Percentiles rank a stretch among this genome's conserved stretches.
Conservation (phyloP, 78 protist species). For the Neovahlkampfia damariscottae region DNA sequence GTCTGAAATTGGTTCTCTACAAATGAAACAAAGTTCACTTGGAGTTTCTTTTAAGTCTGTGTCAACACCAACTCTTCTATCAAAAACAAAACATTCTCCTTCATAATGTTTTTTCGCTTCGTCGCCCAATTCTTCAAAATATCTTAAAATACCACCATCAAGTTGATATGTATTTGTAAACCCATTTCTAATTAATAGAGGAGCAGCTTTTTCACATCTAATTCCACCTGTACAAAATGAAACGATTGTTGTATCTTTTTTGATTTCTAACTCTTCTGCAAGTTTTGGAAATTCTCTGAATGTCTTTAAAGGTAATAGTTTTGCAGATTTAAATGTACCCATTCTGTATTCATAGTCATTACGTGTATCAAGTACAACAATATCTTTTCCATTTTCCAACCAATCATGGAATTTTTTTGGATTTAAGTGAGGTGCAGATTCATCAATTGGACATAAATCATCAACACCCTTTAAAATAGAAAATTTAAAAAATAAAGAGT, state of each 20-base stretch:
- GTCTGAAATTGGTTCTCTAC: too few species aligned
- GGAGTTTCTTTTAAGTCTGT: background rate
- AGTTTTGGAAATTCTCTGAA: constrained; percentile 11
- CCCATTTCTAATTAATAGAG: background rate
- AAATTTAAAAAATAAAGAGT: too few species aligned
- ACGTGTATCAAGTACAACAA: constrained; percentile 6
- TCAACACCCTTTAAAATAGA: too few species aligned
- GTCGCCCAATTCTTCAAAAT: constrained; percentile 5
- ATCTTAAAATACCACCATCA: constrained; percentile 19
- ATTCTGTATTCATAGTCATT: constrained; percentile 5
- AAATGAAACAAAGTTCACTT: too few species aligned
- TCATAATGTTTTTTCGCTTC: background rate
- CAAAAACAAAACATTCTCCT: constrained; percentile 17
- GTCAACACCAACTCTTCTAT: constrained; percentile 5
- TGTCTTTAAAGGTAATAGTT: background rate
- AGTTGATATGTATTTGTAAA: constrained; percentile 13
- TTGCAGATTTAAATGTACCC: constrained; percentile 11
- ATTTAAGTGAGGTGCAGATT: too few species aligned
- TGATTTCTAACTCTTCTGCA: background rate
- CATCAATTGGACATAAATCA: too few species aligned
- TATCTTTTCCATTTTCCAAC: constrained; percentile 4
- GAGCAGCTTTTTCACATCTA: constrained; percentile 12
- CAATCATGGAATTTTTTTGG: too few species aligned
- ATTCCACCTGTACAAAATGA: constrained; percentile 29
- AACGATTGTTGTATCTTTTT: background rate